Conservation (phyloP, 2,329 filamentous ascomycete species). For the Aspergillus tubingensis region DNA sequence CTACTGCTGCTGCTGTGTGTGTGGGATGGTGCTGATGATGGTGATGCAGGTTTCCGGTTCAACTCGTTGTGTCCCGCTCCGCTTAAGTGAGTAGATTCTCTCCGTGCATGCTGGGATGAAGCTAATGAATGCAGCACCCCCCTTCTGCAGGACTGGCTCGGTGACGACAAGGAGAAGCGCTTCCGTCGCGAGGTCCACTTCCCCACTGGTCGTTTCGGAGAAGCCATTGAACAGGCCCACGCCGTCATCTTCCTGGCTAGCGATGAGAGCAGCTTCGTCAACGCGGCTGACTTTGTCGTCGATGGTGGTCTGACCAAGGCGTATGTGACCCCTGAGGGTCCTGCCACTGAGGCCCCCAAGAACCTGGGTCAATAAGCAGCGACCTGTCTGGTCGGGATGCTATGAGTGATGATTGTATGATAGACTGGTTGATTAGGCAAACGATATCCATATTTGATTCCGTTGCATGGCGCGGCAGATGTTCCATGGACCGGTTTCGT, state of each 20-base stretch:
- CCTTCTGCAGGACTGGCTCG: slow-evolving; percentile 88
- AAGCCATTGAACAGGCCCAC: slow-evolving; percentile 91
- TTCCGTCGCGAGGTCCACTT: slow-evolving; percentile 85
- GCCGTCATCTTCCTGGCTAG: slow-evolving; percentile 85
- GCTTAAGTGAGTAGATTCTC: slow-evolving; percentile 61
- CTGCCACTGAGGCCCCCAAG: slow-evolving; percentile 55
- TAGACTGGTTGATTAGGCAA: slow-evolving; percentile 39
- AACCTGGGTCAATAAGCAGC: slow-evolving; percentile 43
- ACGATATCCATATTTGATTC: slow-evolving; percentile 53
- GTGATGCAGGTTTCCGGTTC: slow-evolving; percentile 67
- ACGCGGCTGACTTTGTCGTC: slow-evolving; percentile 88
- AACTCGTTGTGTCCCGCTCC: slow-evolving; percentile 89
- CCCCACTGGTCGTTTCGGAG: slow-evolving; percentile 82
- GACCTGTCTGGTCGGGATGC: neutral
- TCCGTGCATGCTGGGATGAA: neutral
- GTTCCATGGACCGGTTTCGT: slow-evolving; percentile 45
- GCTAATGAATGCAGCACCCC: slow-evolving; percentile 62
- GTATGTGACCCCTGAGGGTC: slow-evolving; percentile 68
- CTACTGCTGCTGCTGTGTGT: no score
- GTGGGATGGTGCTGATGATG: neutral
- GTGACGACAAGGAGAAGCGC: slow-evolving; percentile 80
- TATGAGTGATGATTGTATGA: slow-evolving; percentile 16
- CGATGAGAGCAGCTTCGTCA: slow-evolving; percentile 87
- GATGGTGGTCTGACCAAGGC: slow-evolving; percentile 94
- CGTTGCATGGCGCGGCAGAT: slow-evolving; percentile 51